Percentiles rank a stretch among this genome's conserved stretches.
Conservation (phyloP, 2,329 filamentous ascomycete genomes). For the Coleophoma crateriformis region DNA sequence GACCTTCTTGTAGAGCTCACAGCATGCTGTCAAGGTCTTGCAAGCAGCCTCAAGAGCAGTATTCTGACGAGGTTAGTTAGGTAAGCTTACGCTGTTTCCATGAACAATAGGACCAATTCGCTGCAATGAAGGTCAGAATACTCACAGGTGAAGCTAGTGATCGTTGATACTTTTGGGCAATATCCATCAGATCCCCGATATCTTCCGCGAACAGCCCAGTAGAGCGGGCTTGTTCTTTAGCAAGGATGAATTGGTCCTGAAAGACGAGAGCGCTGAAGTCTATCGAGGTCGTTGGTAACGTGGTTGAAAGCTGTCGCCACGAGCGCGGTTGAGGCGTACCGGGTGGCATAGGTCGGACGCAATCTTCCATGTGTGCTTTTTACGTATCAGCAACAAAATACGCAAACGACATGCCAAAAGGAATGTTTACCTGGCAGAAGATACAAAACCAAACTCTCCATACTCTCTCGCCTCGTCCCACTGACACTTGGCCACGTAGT, state of each 20-base stretch:
- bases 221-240: slow-evolving; percentile 2
- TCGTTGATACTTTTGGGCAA: slow-evolving; percentile 2
- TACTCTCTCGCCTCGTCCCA: slow-evolving; percentile 7
- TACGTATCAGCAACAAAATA: not conserved
- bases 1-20: slow-evolving; percentile 11
- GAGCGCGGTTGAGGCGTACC: slow-evolving; percentile 3
- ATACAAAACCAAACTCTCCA: slow-evolving; percentile 12
- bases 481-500: slow-evolving; percentile 7
- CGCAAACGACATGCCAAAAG: not conserved
- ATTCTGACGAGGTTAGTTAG: slow-evolving; percentile 1
- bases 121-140: not conserved
- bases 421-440: slow-evolving; percentile 6
- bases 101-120: not conserved
- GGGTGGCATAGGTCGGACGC: slow-evolving; percentile 2
- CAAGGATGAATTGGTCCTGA: slow-evolving; percentile 1
- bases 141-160: slow-evolving; percentile 4
- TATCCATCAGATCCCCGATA: slow-evolving; percentile 3
- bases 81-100: not conserved
- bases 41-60: slow-evolving; percentile 9
- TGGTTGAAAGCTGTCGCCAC: slow-evolving; percentile 6
- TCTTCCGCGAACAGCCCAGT: slow-evolving; percentile 3
- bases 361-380: slow-evolving; percentile 10
- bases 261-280: slow-evolving; percentile 1
- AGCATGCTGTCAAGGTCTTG: slow-evolving; percentile 6
- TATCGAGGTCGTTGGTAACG: not conserved